Percentiles rank a stretch among this genome's conserved stretches.
Conservation (phyloP, 768 basidiomycete species). For the Tylopilus vinaceipallidus region DNA sequence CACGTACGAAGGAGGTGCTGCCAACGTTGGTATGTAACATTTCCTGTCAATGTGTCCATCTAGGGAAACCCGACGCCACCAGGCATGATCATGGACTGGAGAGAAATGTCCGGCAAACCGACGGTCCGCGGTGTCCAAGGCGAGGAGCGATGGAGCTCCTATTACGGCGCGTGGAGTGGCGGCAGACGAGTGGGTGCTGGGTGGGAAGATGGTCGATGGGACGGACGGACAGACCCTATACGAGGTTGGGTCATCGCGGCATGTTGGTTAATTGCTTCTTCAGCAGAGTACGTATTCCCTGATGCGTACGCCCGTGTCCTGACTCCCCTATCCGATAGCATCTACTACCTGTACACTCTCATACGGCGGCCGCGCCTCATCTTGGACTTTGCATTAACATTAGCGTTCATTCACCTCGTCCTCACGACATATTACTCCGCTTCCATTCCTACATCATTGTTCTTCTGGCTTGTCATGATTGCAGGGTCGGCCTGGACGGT, state of each 20-base stretch:
- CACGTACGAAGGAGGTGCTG: slow-evolving; percentile 71
- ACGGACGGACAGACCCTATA: slow-evolving; percentile 69
- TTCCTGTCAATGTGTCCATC: background rate
- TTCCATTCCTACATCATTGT: slow-evolving; percentile 77
- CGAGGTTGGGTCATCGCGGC: slow-evolving; percentile 90
- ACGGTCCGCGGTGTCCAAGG: slow-evolving; percentile 69
- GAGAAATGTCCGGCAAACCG: slow-evolving; percentile 85
- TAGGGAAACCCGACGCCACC: slow-evolving; percentile 6
- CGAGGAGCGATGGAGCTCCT: slow-evolving; percentile 61
- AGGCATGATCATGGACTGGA: slow-evolving; percentile 98
- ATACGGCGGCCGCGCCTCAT: slow-evolving; percentile 91
- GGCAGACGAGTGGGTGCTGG: slow-evolving; percentile 69
- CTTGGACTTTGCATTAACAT: slow-evolving; percentile 90
- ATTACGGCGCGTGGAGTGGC: slow-evolving; percentile 77
- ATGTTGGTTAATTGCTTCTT: slow-evolving; percentile 82
- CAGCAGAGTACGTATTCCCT: slow-evolving; percentile 72
- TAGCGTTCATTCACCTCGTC: slow-evolving; percentile 89
- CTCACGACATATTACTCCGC: slow-evolving; percentile 82
- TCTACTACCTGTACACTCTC: slow-evolving; percentile 83
- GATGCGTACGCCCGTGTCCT: slow-evolving; percentile 1
- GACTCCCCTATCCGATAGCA: slow-evolving; percentile 31
- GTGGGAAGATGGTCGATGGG: slow-evolving; percentile 51
- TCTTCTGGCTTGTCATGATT: slow-evolving; percentile 87
- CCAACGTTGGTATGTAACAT: slow-evolving; percentile 65
- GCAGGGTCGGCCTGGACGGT: slow-evolving; percentile 71